Evolutionary conservation across 2,329 filamentous ascomycete genomes (phyloP), one percentile per base, ranked within the genome.

Genomic region (Penicillium verrucosum): DNA sequence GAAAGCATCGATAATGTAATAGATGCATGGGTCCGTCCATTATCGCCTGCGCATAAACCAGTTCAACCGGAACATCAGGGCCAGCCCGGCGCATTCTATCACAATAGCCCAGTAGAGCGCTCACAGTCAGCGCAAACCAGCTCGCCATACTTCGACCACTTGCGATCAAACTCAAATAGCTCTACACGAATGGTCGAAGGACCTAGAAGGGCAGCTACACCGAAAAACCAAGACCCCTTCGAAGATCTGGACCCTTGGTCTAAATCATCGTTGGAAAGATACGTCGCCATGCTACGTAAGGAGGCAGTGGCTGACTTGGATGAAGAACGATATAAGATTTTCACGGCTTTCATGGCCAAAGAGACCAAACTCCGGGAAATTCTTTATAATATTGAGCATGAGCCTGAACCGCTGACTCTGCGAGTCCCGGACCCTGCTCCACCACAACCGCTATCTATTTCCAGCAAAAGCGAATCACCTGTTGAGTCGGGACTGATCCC

Each of bases 181-280:
- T 54, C 51, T 29, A 42, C 44, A n/a, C 53, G 60, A 8, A 56
- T 44, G 34, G 38, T 37, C 32, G 61, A 59, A 45, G 51, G n/a
- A 29, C 57, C 61, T 51, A 37, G 25, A 40, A 46, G 42, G 23
- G 37, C 32, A 3, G 37, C 55, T 14, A 48, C 60, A 29, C 46
- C 60, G 16, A 69, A 65, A 38, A 40, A 53, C 56, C 74, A 49
- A 23, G 77, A 83, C 60, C 79, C 80, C 5, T 79, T 79, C 56
- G 76, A 75, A 25, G 81, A 82, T 60, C 72, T 85, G n/a, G 80
- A 83, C 58, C 78, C 81, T 3, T 84, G 82, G 80, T 84, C 79
- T 60, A 80, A 77, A 61, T 80, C 81, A 2, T 84, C 82, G 27
- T 66, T 85, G 46, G 78, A 81, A 48, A 75, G 82, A 41, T 85